Conservation (phyloP, 306 rosid species). For the Vigna nakashimae region DNA sequence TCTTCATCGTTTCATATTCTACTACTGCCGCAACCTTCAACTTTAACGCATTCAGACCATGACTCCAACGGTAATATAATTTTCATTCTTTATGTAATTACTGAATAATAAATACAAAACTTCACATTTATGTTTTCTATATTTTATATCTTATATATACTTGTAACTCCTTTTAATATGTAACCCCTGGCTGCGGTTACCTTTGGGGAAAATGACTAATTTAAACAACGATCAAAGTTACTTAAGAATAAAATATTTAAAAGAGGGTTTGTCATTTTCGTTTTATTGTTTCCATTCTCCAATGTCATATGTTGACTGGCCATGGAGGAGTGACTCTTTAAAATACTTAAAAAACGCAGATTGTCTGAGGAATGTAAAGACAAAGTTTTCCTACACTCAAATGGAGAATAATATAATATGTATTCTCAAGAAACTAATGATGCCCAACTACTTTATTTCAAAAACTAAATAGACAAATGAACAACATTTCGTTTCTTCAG, state of each 20-base stretch:
- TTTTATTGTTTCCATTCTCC: not conserved
- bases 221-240: not conserved
- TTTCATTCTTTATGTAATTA: too few relatives aligned
- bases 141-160: too few relatives aligned
- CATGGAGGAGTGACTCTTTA: not conserved
- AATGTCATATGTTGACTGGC: not conserved
- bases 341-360: not conserved
- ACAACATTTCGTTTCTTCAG: conserved; percentile 23
- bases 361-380: not conserved
- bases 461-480: not conserved
- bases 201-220: too few relatives aligned
- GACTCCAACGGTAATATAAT: not conserved
- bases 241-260: not conserved
- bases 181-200: too few relatives aligned
- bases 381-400: not conserved
- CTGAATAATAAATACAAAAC: too few relatives aligned
- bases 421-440: not conserved
- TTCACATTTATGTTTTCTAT: too few relatives aligned
- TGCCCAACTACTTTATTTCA: conserved; percentile 22
- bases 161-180: too few relatives aligned
- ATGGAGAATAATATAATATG: not conserved
- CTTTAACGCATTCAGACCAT: conserved; percentile 38
- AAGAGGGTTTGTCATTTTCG: not conserved
- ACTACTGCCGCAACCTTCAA: conserved; percentile 40
- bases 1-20: conserved; percentile 61